Base-by-base conservation (phyloP, 1,284 basidiomycete genomes). In the Heterobasidion occidentale region DNA sequence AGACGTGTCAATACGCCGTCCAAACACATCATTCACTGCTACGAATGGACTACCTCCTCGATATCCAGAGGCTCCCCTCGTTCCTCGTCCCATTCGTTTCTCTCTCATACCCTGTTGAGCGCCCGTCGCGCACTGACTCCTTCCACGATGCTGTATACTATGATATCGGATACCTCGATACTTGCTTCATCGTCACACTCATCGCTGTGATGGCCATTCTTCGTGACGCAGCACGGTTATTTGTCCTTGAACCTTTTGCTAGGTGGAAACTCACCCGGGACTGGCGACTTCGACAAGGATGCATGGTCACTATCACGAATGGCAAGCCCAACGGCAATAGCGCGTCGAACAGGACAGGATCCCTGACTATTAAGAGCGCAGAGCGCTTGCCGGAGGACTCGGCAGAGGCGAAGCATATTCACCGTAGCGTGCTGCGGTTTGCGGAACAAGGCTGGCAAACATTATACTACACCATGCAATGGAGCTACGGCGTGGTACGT, bases 361-460 rank as follows among this genome's bases (percentile, higher is more conserved):
- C 4, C 60, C 68, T 51, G 46, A 53, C 20, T 35, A 11, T 11
- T 14, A 51, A 61, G 38, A 61, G 54, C 51, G 34, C 33, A 3
- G 58, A 58, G 36, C 56, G 56, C 33, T 36, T 51, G 49, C 49
- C 14, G 19, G 58, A 53, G 15, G 52, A 46, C 12, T 57, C 61
- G 11, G 63, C 73, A 59, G 79, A 88, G 63, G 71, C 77, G 9
- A 78, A 74, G 48, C 77, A 74, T 60, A 73, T 90, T 59, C 80
- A 87, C 55, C 81, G 89, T 67, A 86, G 83, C 60, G 84, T 93
- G 47, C 70, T 90, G 51, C 79, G 96, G 59, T 98, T 98, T 67
- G 92, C 93, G 4, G 96, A 98, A 71, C 96, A 99, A 73, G 90
- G 92, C 53, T 99, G 94, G 92, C 84, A 84, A 47, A 77, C 88